Evolutionary conservation across 495 filamentous ascomycete species (phyloP).

Genomic region (Hyaloscypha variabilis): DNA sequence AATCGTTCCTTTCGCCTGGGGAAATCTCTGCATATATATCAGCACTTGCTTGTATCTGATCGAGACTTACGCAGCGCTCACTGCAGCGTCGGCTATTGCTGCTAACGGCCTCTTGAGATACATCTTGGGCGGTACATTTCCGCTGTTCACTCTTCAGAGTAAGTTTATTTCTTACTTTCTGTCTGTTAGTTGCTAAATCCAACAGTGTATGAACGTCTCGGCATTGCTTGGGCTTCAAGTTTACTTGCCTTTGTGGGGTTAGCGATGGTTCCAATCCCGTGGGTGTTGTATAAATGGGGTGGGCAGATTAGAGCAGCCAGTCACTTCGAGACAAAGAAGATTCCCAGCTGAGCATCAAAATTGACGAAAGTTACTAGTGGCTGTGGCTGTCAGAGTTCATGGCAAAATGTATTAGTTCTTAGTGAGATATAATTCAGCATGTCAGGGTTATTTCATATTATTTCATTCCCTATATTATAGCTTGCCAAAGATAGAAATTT

Average conservation of each 20-base stretch:
- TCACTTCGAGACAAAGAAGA: constrained; percentile 1
- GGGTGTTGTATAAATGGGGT: constrained; percentile 13
- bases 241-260: constrained; percentile 60
- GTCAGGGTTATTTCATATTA: no score
- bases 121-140: constrained; percentile 61
- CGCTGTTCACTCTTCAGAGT: constrained; percentile 56
- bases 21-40: constrained; percentile 60
- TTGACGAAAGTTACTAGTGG: no score
- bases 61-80: constrained; percentile 58
- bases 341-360: background rate
- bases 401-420: no score
- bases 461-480: no score
- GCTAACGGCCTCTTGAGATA: constrained; percentile 68
- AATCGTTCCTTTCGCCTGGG: constrained; percentile 64
- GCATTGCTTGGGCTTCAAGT: constrained; percentile 60
- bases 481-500: no score
- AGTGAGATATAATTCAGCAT: no score
- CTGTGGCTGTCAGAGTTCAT: no score
- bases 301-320: background rate
- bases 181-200: background rate
- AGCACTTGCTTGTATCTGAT: constrained; percentile 49
- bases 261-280: constrained; percentile 56
- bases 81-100: constrained; percentile 59
- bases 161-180: background rate
- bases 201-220: constrained; percentile 37